phyloP scores from a whole-genome alignment of 495 filamentous ascomycete genomes.

The Massariosphaeria phaeospora region DNA sequence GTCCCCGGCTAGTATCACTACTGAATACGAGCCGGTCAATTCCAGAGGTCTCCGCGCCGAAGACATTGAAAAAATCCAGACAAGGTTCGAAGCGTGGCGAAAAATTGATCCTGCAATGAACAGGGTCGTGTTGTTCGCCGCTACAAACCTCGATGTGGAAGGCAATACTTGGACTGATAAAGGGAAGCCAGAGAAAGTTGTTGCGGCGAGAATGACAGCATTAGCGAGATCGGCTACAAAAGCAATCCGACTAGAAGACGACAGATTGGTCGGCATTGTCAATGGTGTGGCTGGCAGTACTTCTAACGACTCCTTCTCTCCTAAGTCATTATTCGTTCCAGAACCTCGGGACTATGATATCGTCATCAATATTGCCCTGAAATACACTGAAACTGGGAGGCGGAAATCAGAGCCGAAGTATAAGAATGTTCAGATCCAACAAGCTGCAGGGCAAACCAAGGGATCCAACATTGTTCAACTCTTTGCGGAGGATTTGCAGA shows the following conservation, averaged over 20 bases:
- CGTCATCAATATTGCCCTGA: constrained; percentile 62
- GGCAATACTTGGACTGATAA: constrained; percentile 76
- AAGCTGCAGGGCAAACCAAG: constrained; percentile 36
- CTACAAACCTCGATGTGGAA: constrained; percentile 68
- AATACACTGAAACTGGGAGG: constrained; percentile 37
- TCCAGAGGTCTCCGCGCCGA: constrained; percentile 43
- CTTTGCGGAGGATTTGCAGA: constrained; percentile 58
- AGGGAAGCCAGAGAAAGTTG: constrained; percentile 67
- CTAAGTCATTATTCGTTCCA: constrained; percentile 60
- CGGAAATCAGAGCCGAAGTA: constrained; percentile 45
- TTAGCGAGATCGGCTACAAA: constrained; percentile 69
- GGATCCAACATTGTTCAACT: constrained; percentile 48
- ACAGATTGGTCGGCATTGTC: constrained; percentile 14
- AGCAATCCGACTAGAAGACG: constrained; percentile 52
- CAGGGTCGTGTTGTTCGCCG: constrained; percentile 72
- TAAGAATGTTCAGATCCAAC: constrained; percentile 64
- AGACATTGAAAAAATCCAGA: constrained; percentile 58
- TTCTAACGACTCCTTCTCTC: neutral
- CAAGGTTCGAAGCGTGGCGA: constrained; percentile 71
- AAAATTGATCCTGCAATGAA: constrained; percentile 86
- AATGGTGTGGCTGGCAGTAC: constrained; percentile 42
- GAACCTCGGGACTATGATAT: constrained; percentile 77
- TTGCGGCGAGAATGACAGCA: constrained; percentile 75
- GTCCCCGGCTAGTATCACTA: constrained; percentile 26
- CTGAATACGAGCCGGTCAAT: neutral